Percentiles rank a stretch among this genome's conserved stretches.
These are phyloP conservation scores for Canna indica DNA, from an alignment of 176 grass and related monocot genomes.

Conservation along the genomic window DNA sequence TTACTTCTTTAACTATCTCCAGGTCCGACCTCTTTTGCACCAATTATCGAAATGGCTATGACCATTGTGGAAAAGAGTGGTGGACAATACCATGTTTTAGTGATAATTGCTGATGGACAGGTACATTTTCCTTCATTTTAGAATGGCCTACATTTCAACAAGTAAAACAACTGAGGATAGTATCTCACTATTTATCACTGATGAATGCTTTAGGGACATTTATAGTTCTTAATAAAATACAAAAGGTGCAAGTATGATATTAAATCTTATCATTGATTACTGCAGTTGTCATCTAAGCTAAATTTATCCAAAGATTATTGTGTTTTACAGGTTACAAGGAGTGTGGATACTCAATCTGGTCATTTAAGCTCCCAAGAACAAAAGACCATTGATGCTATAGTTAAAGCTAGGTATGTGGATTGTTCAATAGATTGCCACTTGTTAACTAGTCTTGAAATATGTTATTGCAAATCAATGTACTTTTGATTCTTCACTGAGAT, in stretches of 20 bases:
- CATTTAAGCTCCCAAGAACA: slow-evolving; percentile 74
- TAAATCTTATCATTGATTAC: background rate
- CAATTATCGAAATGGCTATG: slow-evolving; percentile 93
- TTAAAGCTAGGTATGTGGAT: slow-evolving; percentile 58
- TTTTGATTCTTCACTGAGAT: background rate
- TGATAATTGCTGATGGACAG: slow-evolving; percentile 89
- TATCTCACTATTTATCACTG: background rate
- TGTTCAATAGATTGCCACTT: background rate
- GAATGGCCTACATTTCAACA: background rate
- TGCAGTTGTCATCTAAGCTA: background rate
- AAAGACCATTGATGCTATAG: slow-evolving; percentile 87
- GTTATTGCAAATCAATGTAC: background rate
- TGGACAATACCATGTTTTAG: slow-evolving; percentile 90
- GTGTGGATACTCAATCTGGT: slow-evolving; percentile 72
- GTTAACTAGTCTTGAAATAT: background rate
- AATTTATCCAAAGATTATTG: background rate
- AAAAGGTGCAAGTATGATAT: background rate
- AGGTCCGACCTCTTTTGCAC: slow-evolving; percentile 92
- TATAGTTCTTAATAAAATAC: background rate
- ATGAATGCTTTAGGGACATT: background rate
- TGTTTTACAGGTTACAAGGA: slow-evolving; percentile 61
- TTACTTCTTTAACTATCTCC: slow-evolving; percentile 15
- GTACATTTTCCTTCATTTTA: slow-evolving; percentile 28
- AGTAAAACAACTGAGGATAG: background rate
- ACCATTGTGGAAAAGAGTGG: slow-evolving; percentile 79